Evolutionary conservation across 768 basidiomycete genomes (phyloP), one percentile per base, ranked within the genome.

Genomic region (Naganishia antarctica): DNA sequence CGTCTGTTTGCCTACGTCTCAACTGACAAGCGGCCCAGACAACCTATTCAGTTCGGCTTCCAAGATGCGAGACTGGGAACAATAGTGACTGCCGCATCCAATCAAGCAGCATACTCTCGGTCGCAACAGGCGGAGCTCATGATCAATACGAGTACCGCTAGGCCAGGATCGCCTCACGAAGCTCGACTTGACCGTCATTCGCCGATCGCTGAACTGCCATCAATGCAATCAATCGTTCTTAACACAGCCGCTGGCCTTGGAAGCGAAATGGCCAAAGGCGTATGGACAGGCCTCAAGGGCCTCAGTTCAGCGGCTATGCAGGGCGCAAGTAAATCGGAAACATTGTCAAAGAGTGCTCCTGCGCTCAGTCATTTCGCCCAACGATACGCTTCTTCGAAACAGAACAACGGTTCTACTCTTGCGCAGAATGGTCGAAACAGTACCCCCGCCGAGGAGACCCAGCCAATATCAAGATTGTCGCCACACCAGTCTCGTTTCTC

Each of bases 231-330:
- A 13, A 53, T 58, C 32, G 34, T 66, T 16, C 25, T 66, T 31
- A 60, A 61, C 26, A 61, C 65, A 9, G 60, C 65, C 29, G 65
- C 65, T 15, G 65, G 65, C 8, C 15, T 66, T 16, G 60, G 59
- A 12, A 59, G 32, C 26, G 65, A 66, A 16, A 60, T 66, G 37
- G 65, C 65, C 28, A 66, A 61, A 49, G 65, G 65, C 32, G 46
- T 66, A 16, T 66, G 65, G 65, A 58, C 59, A 15, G 65, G 65
- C 13, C 47, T 66, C 3, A 66, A 66, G 40, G 60, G 58, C 7
- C 41, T 66, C 9, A 49, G 65, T 21, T 29, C 45, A 23, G 65
- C 57, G 11, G 65, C 65, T 1, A 61, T 66, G 18, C 45, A 50
- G 11, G 34, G 53, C 3, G 65, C 65, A 8, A 66, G 65, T 48